Conservation (phyloP, 1,139 yeast genomes). For the Yamadazyma buinensis region DNA sequence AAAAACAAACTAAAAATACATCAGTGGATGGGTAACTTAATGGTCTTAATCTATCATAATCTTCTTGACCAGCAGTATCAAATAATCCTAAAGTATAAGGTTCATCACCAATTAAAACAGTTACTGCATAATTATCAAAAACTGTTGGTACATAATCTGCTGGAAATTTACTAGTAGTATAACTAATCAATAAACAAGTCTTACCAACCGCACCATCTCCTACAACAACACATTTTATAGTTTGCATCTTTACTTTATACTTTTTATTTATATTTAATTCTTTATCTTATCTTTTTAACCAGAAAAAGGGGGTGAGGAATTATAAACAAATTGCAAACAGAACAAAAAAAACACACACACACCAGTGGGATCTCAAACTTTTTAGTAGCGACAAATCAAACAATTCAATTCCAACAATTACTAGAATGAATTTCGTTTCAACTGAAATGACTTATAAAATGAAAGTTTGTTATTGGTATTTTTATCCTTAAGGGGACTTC, state of each 20-base stretch:
- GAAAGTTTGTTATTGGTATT: too few species aligned
- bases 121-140: constrained; percentile 95
- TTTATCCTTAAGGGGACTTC: background rate
- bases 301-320: constrained; percentile 7
- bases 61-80: constrained; percentile 99
- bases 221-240: constrained; percentile 93
- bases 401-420: too few species aligned
- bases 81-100: constrained; percentile 94
- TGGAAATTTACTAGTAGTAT: constrained; percentile 83
- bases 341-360: too few species aligned
- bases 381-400: too few species aligned
- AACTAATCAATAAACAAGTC: constrained; percentile 87
- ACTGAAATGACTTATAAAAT: too few species aligned
- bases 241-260: constrained; percentile 52
- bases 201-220: constrained; percentile 99
- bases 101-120: constrained; percentile 98
- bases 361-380: too few species aligned
- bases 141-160: constrained; percentile 89
- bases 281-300: constrained; percentile 3
- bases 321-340: too few species aligned
- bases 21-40: constrained; percentile 95
- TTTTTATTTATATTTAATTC: background rate
- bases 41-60: constrained; percentile 95
- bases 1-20: constrained; percentile 90
- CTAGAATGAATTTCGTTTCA: too few species aligned